Evolutionary conservation across 495 filamentous ascomycete genomes (phyloP).

Genomic region (Stereocaulon alpinum): DNA sequence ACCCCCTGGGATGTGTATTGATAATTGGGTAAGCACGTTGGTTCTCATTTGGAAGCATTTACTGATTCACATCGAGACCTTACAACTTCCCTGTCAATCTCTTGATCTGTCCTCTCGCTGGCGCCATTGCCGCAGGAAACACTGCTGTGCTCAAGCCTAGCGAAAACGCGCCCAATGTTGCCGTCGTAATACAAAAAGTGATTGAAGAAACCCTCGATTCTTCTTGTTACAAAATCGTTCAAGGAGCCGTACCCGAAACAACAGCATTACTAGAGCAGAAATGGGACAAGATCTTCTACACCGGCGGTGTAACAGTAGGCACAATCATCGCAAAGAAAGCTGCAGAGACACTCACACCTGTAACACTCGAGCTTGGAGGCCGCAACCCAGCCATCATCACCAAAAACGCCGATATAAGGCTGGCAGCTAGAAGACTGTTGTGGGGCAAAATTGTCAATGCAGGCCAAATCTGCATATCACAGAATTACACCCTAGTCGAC

Average conservation of each 20-base stretch:
- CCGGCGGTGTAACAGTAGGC: slow-evolving; percentile 65
- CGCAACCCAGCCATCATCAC: slow-evolving; percentile 84
- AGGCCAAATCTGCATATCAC: slow-evolving; percentile 79
- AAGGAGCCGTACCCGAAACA: slow-evolving; percentile 71
- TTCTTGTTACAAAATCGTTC: slow-evolving; percentile 64
- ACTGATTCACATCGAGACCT: slow-evolving; percentile 35
- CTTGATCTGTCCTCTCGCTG: slow-evolving; percentile 65
- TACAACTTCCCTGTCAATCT: slow-evolving; percentile 90
- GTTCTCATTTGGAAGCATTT: neutral
- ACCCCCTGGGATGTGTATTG: slow-evolving; percentile 72
- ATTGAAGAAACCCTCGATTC: slow-evolving; percentile 64
- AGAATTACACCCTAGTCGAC: slow-evolving; percentile 84
- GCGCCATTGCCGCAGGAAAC: slow-evolving; percentile 86
- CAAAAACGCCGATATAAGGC: slow-evolving; percentile 62
- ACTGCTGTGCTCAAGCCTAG: slow-evolving; percentile 84
- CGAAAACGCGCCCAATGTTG: slow-evolving; percentile 64
- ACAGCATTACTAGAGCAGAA: slow-evolving; percentile 73
- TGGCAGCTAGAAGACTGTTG: slow-evolving; percentile 74
- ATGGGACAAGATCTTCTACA: slow-evolving; percentile 98
- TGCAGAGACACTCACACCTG: slow-evolving; percentile 81
- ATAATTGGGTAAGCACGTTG: slow-evolving; percentile 60
- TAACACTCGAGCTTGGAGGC: slow-evolving; percentile 81
- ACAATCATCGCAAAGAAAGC: slow-evolving; percentile 86
- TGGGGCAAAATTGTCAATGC: slow-evolving; percentile 83
- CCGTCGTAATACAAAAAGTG: slow-evolving; percentile 69